Evolutionary conservation across 2,329 filamentous ascomycete genomes (phyloP), one percentile per base, ranked within the genome.

Genomic region (Mycosphaerella arachidis): DNA sequence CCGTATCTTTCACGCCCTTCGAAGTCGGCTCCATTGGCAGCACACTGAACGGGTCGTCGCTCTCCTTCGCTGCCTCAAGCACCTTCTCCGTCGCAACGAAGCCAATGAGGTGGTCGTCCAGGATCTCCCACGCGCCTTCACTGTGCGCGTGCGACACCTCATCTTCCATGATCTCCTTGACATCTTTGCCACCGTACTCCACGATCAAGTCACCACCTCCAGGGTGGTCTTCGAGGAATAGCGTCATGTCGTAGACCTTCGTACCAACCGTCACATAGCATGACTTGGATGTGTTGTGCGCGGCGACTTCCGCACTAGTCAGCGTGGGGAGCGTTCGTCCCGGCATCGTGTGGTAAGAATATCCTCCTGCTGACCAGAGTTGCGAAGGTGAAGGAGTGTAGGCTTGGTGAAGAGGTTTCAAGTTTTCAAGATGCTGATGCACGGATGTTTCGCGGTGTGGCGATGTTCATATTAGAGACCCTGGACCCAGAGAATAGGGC

Each of bases 231-330:
- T 92, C 86, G 62, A 97, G 76, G 72, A 99, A 99, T 58, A 90
- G 86, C 60, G 94, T 97, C 65, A 99, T 84, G 80, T 99, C 93
- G 82, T 92, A 99, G 68, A 99, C 93, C 68, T 93, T 95, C 60
- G 84, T 83, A 63, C 91, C 92, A 57, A 97, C 82, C 3, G 90
- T 94, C 68, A 99, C 92, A 81, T 92, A 99, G 81, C 93, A 97
- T 53, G 91, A 96, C 72, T 91, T 85, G 53, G 80, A 79, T 51
- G 85, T 87, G 74, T 90, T 93, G 76, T 96, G 92, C 68, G 86
- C 80, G 75, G 88, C 86, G 71, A 99, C 86, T 74, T 99, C 90
- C 67, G 88, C 84, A 68, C 82, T 82, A 53, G 90, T 88, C 72
- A 97, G 88, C 30, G 88, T 93, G 59, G 93, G 93, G 53, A 97